Evolutionary conservation across 2,329 filamentous ascomycete species (phyloP).

Genomic region (Aspergillus glaucus): DNA sequence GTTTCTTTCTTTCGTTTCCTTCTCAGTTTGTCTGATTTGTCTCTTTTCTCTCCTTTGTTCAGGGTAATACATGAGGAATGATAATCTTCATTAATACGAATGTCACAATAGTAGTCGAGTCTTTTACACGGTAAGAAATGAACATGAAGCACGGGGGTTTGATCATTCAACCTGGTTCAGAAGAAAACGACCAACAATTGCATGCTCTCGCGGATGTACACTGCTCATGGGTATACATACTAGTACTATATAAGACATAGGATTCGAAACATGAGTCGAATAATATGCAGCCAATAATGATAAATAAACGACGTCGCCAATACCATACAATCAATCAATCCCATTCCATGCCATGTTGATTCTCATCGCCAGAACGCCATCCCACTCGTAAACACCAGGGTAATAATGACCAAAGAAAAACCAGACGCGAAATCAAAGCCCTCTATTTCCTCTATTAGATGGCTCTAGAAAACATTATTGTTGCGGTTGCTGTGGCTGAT

Average conservation of each 20-base stretch:
- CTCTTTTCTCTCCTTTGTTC: too few species aligned
- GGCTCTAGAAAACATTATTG: neutral
- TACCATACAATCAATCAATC: neutral
- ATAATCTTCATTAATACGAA: too few species aligned
- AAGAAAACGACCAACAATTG: neutral
- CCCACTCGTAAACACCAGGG: neutral
- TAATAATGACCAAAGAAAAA: neutral
- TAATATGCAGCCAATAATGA: neutral
- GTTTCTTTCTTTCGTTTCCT: too few species aligned
- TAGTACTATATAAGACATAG: neutral
- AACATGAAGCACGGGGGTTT: too few species aligned
- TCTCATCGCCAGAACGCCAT: neutral
- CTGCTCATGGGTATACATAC: neutral
- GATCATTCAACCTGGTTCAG: neutral
- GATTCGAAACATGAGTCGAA: neutral
- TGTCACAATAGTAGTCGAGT: too few species aligned
- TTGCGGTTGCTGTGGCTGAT: conserved; percentile 1
- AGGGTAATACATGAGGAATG: too few species aligned
- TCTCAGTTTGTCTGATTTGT: too few species aligned
- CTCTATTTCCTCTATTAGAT: neutral
- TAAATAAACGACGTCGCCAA: neutral
- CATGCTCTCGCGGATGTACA: neutral
- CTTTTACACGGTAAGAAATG: too few species aligned
- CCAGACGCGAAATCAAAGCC: neutral
- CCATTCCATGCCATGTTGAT: neutral